These are phyloP conservation scores for Plenodomus lindquistii DNA, from an alignment of 2,329 filamentous ascomycete species.

Conservation along the genomic window DNA sequence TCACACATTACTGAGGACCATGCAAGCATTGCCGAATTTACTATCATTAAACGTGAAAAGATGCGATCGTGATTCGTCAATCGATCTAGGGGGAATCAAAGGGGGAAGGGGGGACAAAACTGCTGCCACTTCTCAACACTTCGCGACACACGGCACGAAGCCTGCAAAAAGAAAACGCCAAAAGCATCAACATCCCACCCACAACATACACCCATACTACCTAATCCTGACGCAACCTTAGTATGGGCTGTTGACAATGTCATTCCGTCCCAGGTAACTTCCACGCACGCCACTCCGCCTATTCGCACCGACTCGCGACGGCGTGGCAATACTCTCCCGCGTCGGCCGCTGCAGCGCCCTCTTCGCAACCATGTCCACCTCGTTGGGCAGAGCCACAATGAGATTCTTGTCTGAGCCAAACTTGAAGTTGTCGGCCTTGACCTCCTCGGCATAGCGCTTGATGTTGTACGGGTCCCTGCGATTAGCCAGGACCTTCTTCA, in stretches of 20 bases:
- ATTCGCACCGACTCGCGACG: conserved; percentile 52
- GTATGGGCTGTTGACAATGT: conserved; percentile 78
- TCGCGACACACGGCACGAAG: neutral
- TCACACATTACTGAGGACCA: no score
- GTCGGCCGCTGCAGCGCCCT: conserved; percentile 84
- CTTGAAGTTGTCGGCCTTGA: conserved; percentile 98
- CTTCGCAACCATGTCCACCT: conserved; percentile 96
- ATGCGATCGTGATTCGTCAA: neutral
- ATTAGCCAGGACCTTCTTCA: conserved; percentile 84
- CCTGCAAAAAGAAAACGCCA: neutral
- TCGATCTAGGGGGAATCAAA: neutral
- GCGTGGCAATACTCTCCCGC: conserved; percentile 82
- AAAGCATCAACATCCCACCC: neutral
- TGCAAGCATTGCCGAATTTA: neutral
- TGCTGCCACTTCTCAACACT: neutral
- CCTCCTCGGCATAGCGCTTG: conserved; percentile 92
- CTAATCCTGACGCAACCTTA: conserved; percentile 28
- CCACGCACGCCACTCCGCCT: conserved; percentile 50
- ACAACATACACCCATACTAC: neutral
- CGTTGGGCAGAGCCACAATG: conserved; percentile 93
- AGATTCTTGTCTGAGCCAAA: conserved; percentile 97
- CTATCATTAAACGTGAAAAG: neutral
- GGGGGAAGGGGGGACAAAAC: neutral
- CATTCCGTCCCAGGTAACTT: conserved; percentile 76
- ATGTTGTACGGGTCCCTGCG: conserved; percentile 90